phyloP scores from a whole-genome alignment of 192 early-diverging fungal species.

The Coemansia sp. region DNA sequence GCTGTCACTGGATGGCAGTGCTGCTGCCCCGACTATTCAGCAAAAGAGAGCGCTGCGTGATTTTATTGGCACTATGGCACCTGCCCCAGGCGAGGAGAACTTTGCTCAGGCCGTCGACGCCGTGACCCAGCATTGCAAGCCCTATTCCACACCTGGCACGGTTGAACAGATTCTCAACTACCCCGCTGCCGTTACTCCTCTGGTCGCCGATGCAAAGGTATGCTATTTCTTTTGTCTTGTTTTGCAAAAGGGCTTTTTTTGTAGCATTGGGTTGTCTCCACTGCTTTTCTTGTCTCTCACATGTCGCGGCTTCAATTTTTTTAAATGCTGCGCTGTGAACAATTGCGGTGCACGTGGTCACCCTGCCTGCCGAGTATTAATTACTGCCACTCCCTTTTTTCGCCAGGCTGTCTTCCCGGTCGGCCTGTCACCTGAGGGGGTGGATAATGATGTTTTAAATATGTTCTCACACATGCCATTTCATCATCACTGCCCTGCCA shows the following conservation, averaged over 20 bases:
- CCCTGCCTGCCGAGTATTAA: conserved; percentile 13
- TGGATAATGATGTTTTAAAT: neutral
- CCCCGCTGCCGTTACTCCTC: conserved; percentile 21
- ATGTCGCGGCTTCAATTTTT: conserved; percentile 5
- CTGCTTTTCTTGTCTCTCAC: conserved; percentile 1
- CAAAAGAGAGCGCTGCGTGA: conserved; percentile 70
- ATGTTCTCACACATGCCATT: neutral
- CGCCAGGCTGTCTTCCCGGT: neutral
- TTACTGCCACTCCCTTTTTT: conserved; percentile 9
- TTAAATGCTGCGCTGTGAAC: conserved; percentile 2
- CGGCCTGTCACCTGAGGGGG: neutral
- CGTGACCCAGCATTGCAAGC: conserved; percentile 60
- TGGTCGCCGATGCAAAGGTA: conserved; percentile 26
- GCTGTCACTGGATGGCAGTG: conserved; percentile 62
- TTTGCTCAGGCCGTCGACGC: conserved; percentile 81
- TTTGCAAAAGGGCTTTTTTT: neutral
- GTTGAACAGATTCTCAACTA: conserved; percentile 34
- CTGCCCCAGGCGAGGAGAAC: conserved; percentile 76
- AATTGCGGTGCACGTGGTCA: conserved; percentile 18
- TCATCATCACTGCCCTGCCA: conserved; percentile 5
- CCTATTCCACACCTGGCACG: conserved; percentile 43
- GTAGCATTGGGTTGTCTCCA: neutral
- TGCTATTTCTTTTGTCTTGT: conserved; percentile 3
- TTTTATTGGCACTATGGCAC: conserved; percentile 57
- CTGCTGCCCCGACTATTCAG: conserved; percentile 50